Evolutionary conservation across 177 flowering plant species (phyloP), one percentile per base, ranked within the genome.

Genomic region (Vitis hybrid): DNA sequence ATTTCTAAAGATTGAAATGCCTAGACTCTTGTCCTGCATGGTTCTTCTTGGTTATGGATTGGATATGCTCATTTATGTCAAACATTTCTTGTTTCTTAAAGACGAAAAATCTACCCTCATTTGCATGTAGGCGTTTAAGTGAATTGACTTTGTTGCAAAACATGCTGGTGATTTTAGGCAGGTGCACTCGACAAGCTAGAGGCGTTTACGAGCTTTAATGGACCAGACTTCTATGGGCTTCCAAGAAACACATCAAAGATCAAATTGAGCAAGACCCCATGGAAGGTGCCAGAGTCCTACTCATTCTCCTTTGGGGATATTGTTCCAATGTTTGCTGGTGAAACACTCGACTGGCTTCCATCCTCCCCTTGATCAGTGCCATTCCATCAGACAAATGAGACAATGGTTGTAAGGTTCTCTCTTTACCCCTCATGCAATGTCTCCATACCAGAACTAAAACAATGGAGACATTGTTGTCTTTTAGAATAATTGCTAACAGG

Each of bases 151-250:
- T 40, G 45, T 40, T 40, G 45, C 7, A 40, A 5, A 40, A 40
- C 45, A 9, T 40, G 30, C 49, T 57, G 12, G 62, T 59, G 3
- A 14, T 56, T 78, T 52, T 49, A 93, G 98, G 97, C 90, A 2
- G 91, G 91, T 64, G 99, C 98, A 57, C 90, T 96, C 64, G 97
- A 96, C 83, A 91, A 93, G 75, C 80, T 96, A 21, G 99, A 96
- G 77, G 95, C 97, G n/a, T 96, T 96, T 79, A 89, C 93, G 7
- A 96, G 99, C 86, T 93, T 96, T 64, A 96, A 96, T 60, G 99
- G 99, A 32, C 97, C 99, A 11, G 99, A 93, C 68, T 96, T 96
- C 76, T 96, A 93, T 70, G 94, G 97, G 7, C 91, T 96, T 61
- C 97, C 96, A 11, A 82, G 99, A 67, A 93, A 93, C 81, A 71